Evolutionary conservation across 352 stramenopile species (phyloP).

Genomic region (Phytophthora cryptogea): DNA sequence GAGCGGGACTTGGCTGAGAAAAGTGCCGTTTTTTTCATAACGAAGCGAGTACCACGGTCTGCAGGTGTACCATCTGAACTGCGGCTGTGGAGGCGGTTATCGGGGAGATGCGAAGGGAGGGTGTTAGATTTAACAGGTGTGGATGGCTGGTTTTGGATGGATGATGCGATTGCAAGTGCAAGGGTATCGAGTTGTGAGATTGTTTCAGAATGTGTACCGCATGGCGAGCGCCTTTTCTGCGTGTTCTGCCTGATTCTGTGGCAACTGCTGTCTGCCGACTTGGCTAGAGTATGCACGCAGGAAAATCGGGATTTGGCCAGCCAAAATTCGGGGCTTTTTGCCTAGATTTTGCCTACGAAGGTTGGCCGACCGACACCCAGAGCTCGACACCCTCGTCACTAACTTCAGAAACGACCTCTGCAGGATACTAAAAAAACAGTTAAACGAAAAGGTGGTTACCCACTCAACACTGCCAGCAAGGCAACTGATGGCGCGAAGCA

Average conservation of each 20-base stretch:
- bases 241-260: background rate
- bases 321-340: too few species aligned
- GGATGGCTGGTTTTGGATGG: too few species aligned
- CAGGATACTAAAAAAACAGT: background rate
- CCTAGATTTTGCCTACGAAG: too few species aligned
- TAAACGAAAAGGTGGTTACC: constrained; percentile 7
- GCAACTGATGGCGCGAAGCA: background rate
- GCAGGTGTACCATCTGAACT: constrained; percentile 1
- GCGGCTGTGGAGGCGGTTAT: too few species aligned
- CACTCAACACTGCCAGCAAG: background rate
- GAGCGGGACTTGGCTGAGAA: constrained; percentile 28
- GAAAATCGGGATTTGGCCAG: background rate
- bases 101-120: too few species aligned
- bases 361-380: background rate
- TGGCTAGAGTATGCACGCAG: too few species aligned
- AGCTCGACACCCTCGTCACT: constrained; percentile 1
- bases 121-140: too few species aligned
- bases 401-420: constrained; percentile 11
- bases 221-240: background rate
- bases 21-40: constrained; percentile 16
- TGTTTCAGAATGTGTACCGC: background rate
- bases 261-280: background rate
- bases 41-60: constrained; percentile 18
- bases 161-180: too few species aligned
- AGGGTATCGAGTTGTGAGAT: too few species aligned